Evolutionary conservation across 208 protist species (phyloP), one percentile per base, ranked within the genome.

Genomic region (Acanthamoeba lugdunensis): DNA sequence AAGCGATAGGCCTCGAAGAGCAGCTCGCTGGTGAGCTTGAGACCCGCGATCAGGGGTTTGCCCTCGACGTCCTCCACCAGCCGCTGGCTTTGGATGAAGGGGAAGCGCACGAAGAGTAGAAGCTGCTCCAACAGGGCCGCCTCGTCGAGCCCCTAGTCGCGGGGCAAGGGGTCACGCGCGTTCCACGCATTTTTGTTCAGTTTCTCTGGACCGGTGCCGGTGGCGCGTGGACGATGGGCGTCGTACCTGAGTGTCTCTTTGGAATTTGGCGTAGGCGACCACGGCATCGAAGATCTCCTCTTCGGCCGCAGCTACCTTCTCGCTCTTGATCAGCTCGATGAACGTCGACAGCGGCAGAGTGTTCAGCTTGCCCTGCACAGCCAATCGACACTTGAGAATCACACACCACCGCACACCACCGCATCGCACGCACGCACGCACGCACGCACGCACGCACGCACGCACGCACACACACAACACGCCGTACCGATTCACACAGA

Each of bases 1-100:
- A 48, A 63, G 21, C 79, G 79, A n/a, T 88, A 88, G 79, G 79
- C 52, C 79, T 88, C 79, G 52, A 45, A 88, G 25, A 88, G 50
- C 8, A 88, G 79, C 9, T 88, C 50, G 13, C 30, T 1, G 5
- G 50, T 41, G 79, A 88, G 13, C 50, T 28, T 14, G 50, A 88
- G 52, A 5, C 50, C n/a, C 7, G 50, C 45, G 18, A 88, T 8
- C 18, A 23, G 28, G 13, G 45, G 79, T 0, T 88, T 61, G 50
- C 30, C 2, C 52, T 88, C 79, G 52, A 88, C 52, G 13, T 88
- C 52, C 23, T 33, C 25, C 8, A 88, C 79, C 50, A 88, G 79
- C 25, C 14, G 79, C 11, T 33, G n/a, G 52, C 79, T 88, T 18
- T n/a, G 79, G 0, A 88, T 25, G 79, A 88, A 88, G n/a, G 79